These are phyloP conservation scores for Lactarius trivialis DNA, from an alignment of 768 basidiomycete species.

Conservation along the genomic window DNA sequence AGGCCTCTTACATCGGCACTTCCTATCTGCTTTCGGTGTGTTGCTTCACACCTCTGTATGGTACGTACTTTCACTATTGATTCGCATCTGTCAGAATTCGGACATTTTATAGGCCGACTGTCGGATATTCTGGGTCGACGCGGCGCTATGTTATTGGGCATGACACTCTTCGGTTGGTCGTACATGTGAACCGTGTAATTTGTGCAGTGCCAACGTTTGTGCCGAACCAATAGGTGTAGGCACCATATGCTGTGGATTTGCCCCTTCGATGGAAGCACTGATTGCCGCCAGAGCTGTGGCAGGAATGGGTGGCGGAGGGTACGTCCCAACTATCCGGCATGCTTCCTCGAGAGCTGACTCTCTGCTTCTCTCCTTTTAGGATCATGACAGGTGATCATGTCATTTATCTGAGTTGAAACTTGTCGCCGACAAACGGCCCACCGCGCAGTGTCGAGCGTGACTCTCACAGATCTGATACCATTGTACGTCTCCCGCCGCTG, in stretches of 20 bases:
- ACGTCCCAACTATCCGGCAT: conserved; percentile 32
- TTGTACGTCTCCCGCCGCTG: conserved; percentile 45
- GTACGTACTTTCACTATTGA: conserved; percentile 34
- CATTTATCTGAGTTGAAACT: conserved; percentile 8
- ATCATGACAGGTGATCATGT: conserved; percentile 68
- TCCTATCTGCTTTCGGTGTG: conserved; percentile 83
- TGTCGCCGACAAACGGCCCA: background rate
- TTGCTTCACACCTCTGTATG: conserved; percentile 87
- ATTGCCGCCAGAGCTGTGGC: conserved; percentile 80
- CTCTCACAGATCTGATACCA: conserved; percentile 85
- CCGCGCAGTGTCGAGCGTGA: conserved; percentile 65
- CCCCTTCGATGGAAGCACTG: conserved; percentile 76
- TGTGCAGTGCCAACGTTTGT: background rate
- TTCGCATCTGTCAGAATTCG: conserved; percentile 13
- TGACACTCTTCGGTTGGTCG: conserved; percentile 65
- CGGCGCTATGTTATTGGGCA: conserved; percentile 78
- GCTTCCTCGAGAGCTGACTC: conserved; percentile 25
- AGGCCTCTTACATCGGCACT: conserved; percentile 83
- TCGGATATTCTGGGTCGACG: conserved; percentile 82
- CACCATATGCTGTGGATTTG: conserved; percentile 80
- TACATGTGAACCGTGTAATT: conserved; percentile 28
- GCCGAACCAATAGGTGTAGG: conserved; percentile 51
- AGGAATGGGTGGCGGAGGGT: conserved; percentile 92
- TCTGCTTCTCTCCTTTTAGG: conserved; percentile 34
- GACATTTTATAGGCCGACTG: conserved; percentile 51